These are phyloP conservation scores for Euphorbia lathyris DNA, from an alignment of 345 rosid genomes.

Conservation along the genomic window DNA sequence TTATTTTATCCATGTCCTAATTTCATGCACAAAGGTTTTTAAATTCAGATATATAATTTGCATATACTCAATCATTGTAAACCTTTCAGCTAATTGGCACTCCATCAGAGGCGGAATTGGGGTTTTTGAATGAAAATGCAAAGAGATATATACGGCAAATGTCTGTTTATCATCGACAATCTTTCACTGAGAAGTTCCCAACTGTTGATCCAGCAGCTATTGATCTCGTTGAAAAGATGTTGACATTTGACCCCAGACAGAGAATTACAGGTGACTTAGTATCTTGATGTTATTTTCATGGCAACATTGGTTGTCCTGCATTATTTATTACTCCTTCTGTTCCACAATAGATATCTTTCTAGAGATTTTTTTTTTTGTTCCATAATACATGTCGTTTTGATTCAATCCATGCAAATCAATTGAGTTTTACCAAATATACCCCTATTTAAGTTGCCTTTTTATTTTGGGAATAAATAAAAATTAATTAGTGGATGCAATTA, in stretches of 20 bases:
- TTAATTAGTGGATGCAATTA: too few relatives aligned
- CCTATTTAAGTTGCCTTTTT: too few relatives aligned
- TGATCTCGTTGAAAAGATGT: conserved; percentile 86
- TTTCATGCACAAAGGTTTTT: background rate
- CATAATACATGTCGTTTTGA: too few relatives aligned
- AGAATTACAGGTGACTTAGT: conserved; percentile 68
- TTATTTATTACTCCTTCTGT: too few relatives aligned
- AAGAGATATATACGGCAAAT: conserved; percentile 69
- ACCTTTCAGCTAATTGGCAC: conserved; percentile 74
- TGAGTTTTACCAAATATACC: too few relatives aligned
- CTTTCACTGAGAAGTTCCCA: conserved; percentile 72
- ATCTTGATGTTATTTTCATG: background rate
- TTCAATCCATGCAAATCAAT: too few relatives aligned
- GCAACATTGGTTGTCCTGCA: background rate
- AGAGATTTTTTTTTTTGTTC: too few relatives aligned
- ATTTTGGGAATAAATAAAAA: too few relatives aligned
- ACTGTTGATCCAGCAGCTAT: conserved; percentile 62
- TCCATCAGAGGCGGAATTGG: conserved; percentile 80
- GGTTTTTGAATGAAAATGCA: conserved; percentile 67
- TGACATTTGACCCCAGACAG: conserved; percentile 73
- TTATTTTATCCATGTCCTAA: background rate
- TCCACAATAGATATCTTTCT: too few relatives aligned
- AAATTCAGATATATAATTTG: conserved; percentile 5
- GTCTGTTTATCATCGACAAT: conserved; percentile 53
- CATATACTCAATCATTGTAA: conserved; percentile 10